phyloP scores from a whole-genome alignment of 2,329 filamentous ascomycete genomes.

The Neoarthrinium moseri region DNA sequence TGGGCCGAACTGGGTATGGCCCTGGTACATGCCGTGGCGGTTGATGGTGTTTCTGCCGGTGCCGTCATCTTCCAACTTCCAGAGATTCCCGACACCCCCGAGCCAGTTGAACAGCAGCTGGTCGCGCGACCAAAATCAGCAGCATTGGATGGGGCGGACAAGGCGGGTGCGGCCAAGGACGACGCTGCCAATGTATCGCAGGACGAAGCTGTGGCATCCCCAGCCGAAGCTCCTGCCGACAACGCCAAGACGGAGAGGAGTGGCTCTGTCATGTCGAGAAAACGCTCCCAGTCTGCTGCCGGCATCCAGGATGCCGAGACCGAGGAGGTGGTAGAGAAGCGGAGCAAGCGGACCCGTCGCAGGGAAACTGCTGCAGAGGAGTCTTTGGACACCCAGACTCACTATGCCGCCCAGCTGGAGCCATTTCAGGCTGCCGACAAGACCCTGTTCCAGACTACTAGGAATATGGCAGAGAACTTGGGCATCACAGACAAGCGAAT shows the following conservation, averaged over 20 bases:
- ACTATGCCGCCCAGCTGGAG: constrained; percentile 54
- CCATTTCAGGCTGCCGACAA: constrained; percentile 56
- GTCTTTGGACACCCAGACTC: constrained; percentile 47
- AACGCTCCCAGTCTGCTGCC: constrained; percentile 62
- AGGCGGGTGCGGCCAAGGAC: neutral
- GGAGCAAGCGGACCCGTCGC: constrained; percentile 64
- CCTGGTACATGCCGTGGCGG: constrained; percentile 33
- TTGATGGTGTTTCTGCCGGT: constrained; percentile 32
- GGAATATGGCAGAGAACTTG: constrained; percentile 53
- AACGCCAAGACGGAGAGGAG: constrained; percentile 31
- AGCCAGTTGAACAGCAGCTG: constrained; percentile 23
- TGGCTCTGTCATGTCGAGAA: constrained; percentile 46
- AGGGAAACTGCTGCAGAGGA: constrained; percentile 58
- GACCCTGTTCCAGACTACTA: constrained; percentile 54
- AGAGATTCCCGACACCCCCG: constrained; percentile 27
- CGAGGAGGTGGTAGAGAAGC: constrained; percentile 58
- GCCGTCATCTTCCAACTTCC: constrained; percentile 35
- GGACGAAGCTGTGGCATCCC: constrained; percentile 37
- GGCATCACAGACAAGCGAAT: constrained; percentile 50
- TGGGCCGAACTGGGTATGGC: constrained; percentile 44
- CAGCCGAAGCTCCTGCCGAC: constrained; percentile 30
- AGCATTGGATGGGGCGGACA: constrained; percentile 8
- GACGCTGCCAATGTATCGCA: constrained; percentile 5
- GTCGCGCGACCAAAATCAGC: constrained; percentile 20
- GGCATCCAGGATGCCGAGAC: constrained; percentile 55